These are phyloP conservation scores for Lachancea kluyveri DNA, from an alignment of 805 yeast species.

Conservation along the genomic window DNA sequence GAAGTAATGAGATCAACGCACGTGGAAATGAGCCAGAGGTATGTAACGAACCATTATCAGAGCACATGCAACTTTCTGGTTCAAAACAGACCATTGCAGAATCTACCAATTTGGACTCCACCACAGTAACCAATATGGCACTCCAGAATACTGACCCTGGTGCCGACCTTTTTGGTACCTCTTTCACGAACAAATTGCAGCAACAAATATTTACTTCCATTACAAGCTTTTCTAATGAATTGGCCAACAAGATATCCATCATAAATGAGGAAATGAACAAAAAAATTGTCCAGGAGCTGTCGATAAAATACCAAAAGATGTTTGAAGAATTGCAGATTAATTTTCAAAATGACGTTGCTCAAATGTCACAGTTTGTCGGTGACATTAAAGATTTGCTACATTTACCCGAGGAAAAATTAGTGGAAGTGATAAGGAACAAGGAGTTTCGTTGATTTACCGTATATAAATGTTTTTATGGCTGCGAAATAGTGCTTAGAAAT, in stretches of 20 bases:
- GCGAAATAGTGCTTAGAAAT: too few relatives aligned
- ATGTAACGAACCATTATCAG: too few relatives aligned
- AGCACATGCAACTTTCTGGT: too few relatives aligned
- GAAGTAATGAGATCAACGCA: too few relatives aligned
- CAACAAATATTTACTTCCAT: conserved; percentile 33
- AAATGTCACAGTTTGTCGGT: conserved; percentile 30
- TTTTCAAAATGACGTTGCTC: conserved; percentile 34
- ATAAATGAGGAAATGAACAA: conserved; percentile 34
- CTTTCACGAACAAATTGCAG: conserved; percentile 33
- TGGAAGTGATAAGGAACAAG: conserved; percentile 25
- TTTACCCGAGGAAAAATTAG: conserved; percentile 32
- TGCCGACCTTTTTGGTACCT: conserved; percentile 11
- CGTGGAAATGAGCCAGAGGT: too few relatives aligned
- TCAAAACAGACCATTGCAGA: too few relatives aligned
- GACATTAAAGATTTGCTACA: conserved; percentile 33
- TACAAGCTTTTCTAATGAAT: conserved; percentile 29
- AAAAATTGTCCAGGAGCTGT: conserved; percentile 30
- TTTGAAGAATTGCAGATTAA: conserved; percentile 29
- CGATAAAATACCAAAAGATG: conserved; percentile 30
- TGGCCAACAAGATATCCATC: conserved; percentile 30
- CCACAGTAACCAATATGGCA: conserved; percentile 6
- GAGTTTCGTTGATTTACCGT: conserved; percentile 7
- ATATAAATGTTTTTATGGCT: too few relatives aligned
- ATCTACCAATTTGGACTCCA: conserved; percentile 9
- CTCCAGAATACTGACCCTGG: not conserved